A percentile compares a stretch with the other conserved stretches of the same genome.
Evolutionary conservation across 2,329 filamentous ascomycete species (phyloP).

Genomic region (Zymoseptoria pseudotritici): DNA sequence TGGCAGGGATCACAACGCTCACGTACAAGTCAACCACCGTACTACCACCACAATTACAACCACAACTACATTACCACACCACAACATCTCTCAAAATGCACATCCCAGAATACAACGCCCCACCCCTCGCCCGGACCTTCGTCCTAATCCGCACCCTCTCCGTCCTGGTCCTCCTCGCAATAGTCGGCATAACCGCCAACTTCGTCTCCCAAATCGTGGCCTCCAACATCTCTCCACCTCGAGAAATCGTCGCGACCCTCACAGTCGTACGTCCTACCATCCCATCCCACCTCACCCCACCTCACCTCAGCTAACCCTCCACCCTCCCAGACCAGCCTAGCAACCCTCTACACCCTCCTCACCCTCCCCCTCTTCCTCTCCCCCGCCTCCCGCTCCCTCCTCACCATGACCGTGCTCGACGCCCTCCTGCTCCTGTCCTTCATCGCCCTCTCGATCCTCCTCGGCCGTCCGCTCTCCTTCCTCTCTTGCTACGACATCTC

Average conservation of each 20-base stretch:
- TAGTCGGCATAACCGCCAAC: constrained; percentile 74
- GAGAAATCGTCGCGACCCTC: constrained; percentile 69
- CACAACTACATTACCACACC: constrained; percentile 2
- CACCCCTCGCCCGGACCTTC: constrained; percentile 66
- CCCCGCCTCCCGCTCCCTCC: constrained; percentile 66
- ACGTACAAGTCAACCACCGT: constrained; percentile 2
- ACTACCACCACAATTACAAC: constrained; percentile 7
- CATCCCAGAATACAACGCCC: constrained; percentile 58
- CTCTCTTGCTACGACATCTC: constrained; percentile 60
- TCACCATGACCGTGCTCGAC: constrained; percentile 64
- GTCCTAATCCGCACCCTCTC: constrained; percentile 65
- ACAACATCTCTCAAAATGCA: constrained; percentile 33
- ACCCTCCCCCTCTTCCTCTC: constrained; percentile 76
- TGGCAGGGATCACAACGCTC: constrained; percentile 17
- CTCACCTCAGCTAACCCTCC: not conserved
- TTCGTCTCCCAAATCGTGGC: constrained; percentile 72
- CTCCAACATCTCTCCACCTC: constrained; percentile 57
- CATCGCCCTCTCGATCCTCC: constrained; percentile 66
- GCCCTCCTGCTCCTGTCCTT: constrained; percentile 64
- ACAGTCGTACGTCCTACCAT: constrained; percentile 60
- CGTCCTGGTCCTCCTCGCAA: constrained; percentile 61
- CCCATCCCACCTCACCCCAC: constrained; percentile 10
- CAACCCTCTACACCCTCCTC: constrained; percentile 63
- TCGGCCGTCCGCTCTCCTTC: constrained; percentile 74
- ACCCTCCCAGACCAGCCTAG: constrained; percentile 59